Conservation (phyloP, 1,284 basidiomycete genomes). For the Heterobasidion parviporum region DNA sequence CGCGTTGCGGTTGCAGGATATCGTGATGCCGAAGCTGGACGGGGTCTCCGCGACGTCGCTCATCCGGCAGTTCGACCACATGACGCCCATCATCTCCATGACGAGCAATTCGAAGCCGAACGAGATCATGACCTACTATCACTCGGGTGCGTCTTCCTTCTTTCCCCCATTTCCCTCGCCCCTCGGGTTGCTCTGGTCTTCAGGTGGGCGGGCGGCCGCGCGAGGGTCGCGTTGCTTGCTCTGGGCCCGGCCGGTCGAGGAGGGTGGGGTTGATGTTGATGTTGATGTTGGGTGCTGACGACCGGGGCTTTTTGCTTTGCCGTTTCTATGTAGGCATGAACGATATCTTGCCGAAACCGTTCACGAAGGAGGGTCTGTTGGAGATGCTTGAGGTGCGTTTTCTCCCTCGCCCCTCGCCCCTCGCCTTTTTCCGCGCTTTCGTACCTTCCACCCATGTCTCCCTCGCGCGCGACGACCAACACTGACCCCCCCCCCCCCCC, state of each 20-base stretch:
- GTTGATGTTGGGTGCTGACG: background rate
- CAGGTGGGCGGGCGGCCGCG: no score
- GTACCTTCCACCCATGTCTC: background rate
- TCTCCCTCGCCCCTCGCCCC: background rate
- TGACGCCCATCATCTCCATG: constrained; percentile 97
- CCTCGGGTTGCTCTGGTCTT: background rate
- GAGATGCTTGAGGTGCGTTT: constrained; percentile 79
- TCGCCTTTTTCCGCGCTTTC: background rate
- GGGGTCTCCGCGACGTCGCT: constrained; percentile 87
- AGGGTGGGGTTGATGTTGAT: no score
- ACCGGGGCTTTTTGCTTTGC: background rate
- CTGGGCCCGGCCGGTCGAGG: no score
- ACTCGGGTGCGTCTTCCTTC: constrained; percentile 39
- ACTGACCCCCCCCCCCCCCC: no score
- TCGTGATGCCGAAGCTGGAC: constrained; percentile 91
- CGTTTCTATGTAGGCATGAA: constrained; percentile 67
- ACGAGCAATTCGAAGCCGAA: constrained; percentile 89
- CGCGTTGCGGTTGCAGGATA: constrained; percentile 48
- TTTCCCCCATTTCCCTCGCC: background rate
- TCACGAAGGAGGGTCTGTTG: constrained; percentile 86
- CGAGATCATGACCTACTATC: constrained; percentile 90
- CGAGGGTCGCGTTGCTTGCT: no score
- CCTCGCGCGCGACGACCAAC: background rate
- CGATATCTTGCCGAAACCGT: constrained; percentile 95
- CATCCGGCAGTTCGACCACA: constrained; percentile 90